These are phyloP conservation scores for Alnus rubra DNA, from an alignment of 306 rosid species.

Conservation along the genomic window DNA sequence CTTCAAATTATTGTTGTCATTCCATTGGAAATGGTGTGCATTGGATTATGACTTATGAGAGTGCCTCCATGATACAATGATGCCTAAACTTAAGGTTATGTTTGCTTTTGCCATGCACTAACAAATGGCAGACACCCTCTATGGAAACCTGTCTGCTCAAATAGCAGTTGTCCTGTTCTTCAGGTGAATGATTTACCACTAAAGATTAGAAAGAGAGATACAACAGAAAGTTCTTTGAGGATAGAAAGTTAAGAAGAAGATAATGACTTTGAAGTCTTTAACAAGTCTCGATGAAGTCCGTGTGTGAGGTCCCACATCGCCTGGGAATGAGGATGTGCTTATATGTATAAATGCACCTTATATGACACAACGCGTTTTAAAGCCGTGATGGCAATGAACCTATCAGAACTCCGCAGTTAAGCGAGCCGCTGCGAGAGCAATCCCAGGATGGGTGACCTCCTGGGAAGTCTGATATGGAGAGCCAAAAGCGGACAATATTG, in stretches of 20 bases:
- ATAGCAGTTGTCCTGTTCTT: not conserved
- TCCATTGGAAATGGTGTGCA: no score
- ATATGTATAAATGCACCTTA: no score
- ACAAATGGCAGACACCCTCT: not conserved
- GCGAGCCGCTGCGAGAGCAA: no score
- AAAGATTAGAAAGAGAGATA: not conserved
- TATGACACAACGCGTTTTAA: no score
- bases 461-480: no score
- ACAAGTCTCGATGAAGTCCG: not conserved
- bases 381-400: no score
- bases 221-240: no score
- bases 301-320: no score
- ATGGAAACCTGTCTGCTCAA: not conserved
- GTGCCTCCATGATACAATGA: not conserved
- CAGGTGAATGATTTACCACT: not conserved
- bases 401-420: no score
- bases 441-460: no score
- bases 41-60: not conserved
- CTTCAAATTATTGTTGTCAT: not conserved
- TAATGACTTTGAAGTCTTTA: not conserved
- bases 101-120: not conserved
- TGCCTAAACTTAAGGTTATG: not conserved
- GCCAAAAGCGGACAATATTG: no score
- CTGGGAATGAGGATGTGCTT: no score
- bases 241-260: not conserved